Evolutionary conservation across 1,284 basidiomycete genomes (phyloP), one percentile per base, ranked within the genome.

Genomic region (Grifola frondosa): DNA sequence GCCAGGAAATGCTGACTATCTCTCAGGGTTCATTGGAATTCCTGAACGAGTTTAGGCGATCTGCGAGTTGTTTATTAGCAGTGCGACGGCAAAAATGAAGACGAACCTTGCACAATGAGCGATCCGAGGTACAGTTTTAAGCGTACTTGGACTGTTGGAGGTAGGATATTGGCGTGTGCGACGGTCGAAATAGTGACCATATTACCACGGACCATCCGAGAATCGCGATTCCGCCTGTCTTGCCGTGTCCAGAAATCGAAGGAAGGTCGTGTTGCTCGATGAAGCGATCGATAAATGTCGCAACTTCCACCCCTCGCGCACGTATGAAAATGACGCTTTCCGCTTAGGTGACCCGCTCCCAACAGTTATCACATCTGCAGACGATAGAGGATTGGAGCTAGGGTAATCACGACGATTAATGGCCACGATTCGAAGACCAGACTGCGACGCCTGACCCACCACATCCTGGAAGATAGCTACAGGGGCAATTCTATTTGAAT

Each of bases 161-260:
- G 54, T 1, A 66, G 55, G 1, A 36, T 46, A 19, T 57, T 50
- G 6, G 59, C 41, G 39, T 54, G 52, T 1, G 64, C 56, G 20
- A 68, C 46, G 4, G 63, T 52, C 6, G 65, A 46, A 19, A 60
- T 25, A 7, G 59, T 54, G 8, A 56, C 41, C 3, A 50, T 23
- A 26, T 47, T 52, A 0, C 69, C 71, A 66, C 30, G 2, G 69
- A 71, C 68, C 69, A 73, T 3, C 68, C 69, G 1, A 68, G 40
- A 5, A 72, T 30, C 0, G 57, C 54, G 13, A 68, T 46, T 1
- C 70, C 69, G 1, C 70, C 69, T 1, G 39, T 30, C 24, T 57
- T 51, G 0, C 58, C 49, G 21, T 63, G 62, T 1, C 33, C 19
- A 22, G 60, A 60, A 10, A 61, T 48, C 1, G 57, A 48, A 6